A percentile compares a stretch with the other conserved stretches of the same genome.
phyloP scores from a whole-genome alignment of 345 rosid species.

The Balakata baccata region DNA sequence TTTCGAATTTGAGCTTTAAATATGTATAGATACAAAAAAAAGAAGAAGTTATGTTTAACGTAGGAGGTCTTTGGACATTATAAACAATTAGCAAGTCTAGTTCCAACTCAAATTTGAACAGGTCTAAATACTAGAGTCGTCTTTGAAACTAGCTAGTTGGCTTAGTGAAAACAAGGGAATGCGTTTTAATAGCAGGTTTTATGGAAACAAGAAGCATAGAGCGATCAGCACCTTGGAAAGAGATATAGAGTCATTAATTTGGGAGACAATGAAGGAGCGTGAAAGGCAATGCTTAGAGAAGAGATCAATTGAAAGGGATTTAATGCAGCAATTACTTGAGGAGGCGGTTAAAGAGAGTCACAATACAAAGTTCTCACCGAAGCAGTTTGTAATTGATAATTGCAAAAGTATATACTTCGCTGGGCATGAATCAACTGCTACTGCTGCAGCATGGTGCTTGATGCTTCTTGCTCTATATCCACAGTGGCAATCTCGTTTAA shows the following conservation, averaged over 20 bases:
- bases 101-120: no score
- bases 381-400: slow-evolving; percentile 64
- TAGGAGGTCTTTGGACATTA: no score
- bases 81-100: no score
- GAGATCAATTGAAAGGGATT: slow-evolving; percentile 39
- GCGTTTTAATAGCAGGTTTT: slow-evolving; percentile 1
- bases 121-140: no score
- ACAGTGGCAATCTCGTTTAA: slow-evolving; percentile 62
- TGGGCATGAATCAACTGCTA: slow-evolving; percentile 67
- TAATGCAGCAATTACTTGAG: slow-evolving; percentile 62
- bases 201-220: slow-evolving; percentile 34
- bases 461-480: slow-evolving; percentile 81
- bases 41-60: no score
- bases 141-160: no score
- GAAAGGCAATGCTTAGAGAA: slow-evolving; percentile 33
- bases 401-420: slow-evolving; percentile 87
- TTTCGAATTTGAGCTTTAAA: no score
- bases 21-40: no score
- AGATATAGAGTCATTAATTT: slow-evolving; percentile 59
- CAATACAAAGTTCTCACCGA: slow-evolving; percentile 38
- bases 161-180: no score
- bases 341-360: slow-evolving; percentile 37
- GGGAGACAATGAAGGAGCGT: slow-evolving; percentile 65
- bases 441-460: slow-evolving; percentile 74
- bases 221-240: slow-evolving; percentile 45